Evolutionary conservation across 73 alveolate species (phyloP), one percentile per base, ranked within the genome.

Genomic region (Strombidium stylifer): DNA sequence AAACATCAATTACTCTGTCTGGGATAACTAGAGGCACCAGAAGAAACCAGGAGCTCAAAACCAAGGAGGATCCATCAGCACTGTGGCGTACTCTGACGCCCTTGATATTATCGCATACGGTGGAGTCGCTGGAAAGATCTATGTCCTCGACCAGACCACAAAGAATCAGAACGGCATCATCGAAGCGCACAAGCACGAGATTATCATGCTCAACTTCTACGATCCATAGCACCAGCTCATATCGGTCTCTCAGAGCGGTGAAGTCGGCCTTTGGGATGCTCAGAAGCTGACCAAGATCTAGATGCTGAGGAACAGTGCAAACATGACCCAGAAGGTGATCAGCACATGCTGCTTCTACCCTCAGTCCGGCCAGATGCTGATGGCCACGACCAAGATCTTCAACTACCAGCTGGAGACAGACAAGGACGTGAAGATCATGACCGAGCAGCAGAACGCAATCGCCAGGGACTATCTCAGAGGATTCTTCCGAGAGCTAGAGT

Each of bases 221-320:
- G 78, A 64, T 15, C 51, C 20, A 14, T n/a, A 64, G 26, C 32
- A n/a, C 16, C 42, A 45, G 11, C 0, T 64, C 16, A 42, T 64
- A 35, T 25, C 78, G 0, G 65, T 64, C 3, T 53, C 78, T 1
- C 54, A 26, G 21, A 47, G 23, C 21, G 62, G 78, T 3, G 15
- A 64, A 28, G 32, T 64, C 25, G 78, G 56, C 6, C 21, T 64
- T 1, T 64, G 78, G 78, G 65, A 64, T 64, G 64, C 78, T 25
- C 51, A 64, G 30, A 64, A 64, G 27, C 47, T 64, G 27, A 51
- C 41, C 27, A 16, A n/a, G 0, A 14, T 64, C 21, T 27, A 64
- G 19, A 2, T 45, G 34, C 10, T 64, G 3, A 42, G 34, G 23
- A 65, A 64, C 30, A 2, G 15, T 2, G 35, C 4, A 10, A 6